Evolutionary conservation across 768 basidiomycete genomes (phyloP).

Genomic region (Tricholoma matsutake): DNA sequence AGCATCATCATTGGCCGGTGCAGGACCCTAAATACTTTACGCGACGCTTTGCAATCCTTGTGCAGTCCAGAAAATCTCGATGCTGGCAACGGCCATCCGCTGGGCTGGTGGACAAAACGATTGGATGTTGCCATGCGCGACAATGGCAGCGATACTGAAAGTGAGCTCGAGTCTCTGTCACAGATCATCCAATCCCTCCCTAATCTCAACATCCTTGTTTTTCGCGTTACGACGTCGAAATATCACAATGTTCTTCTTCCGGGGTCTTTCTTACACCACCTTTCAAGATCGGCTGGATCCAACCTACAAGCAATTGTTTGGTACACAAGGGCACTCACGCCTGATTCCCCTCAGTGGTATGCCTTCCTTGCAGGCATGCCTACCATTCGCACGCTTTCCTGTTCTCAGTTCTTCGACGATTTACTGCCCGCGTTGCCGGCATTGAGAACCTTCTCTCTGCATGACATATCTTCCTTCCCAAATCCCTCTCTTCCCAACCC

Average conservation of each 20-base stretch:
- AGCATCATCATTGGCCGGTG: slow-evolving; percentile 16
- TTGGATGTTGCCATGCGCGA: slow-evolving; percentile 20
- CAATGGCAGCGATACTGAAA: background rate
- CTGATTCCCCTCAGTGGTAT: slow-evolving; percentile 1
- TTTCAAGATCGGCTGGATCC: slow-evolving; percentile 4
- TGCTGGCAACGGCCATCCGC: background rate
- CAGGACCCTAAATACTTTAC: slow-evolving; percentile 9
- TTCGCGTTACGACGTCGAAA: background rate
- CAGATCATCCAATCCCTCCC: slow-evolving; percentile 15
- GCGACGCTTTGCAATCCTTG: slow-evolving; percentile 7
- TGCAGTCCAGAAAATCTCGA: background rate
- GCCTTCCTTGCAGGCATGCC: slow-evolving; percentile 8
- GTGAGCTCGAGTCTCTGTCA: background rate
- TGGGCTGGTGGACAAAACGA: slow-evolving; percentile 16
- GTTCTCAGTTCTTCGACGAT: too few relatives aligned
- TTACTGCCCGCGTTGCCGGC: background rate
- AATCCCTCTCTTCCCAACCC: background rate
- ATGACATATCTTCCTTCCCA: background rate
- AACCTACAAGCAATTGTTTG: slow-evolving; percentile 12
- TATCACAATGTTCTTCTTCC: background rate
- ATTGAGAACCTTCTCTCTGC: background rate
- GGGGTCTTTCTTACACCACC: slow-evolving; percentile 1
- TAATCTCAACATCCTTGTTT: slow-evolving; percentile 14
- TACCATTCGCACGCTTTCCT: slow-evolving; percentile 7
- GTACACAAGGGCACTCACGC: background rate